Conservation (phyloP, 257 asterid species). For the Mitragyna speciosa region DNA sequence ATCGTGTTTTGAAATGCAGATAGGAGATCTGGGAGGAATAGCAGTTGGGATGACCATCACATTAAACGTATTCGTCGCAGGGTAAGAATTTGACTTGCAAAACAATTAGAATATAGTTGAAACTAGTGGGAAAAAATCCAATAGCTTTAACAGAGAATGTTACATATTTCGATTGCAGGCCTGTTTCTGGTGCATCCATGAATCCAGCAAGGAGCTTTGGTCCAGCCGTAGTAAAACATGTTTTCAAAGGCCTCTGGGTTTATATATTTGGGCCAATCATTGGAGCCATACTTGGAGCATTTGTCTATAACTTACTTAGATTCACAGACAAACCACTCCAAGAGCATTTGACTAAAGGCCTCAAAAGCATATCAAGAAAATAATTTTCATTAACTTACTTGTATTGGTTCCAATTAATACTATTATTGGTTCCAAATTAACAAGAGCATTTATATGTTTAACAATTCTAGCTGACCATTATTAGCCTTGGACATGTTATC, state of each 20-base stretch:
- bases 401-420: no score
- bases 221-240: conserved; percentile 61
- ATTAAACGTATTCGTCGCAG: conserved; percentile 68
- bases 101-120: neutral
- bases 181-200: conserved; percentile 88
- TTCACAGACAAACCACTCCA: conserved; percentile 46
- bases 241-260: conserved; percentile 56
- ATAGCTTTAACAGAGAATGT: neutral
- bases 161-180: conserved; percentile 40
- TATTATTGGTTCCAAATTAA: no score
- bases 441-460: neutral
- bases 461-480: neutral
- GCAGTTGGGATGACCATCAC: conserved; percentile 76
- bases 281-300: conserved; percentile 60
- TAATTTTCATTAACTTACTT: neutral
- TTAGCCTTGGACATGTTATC: neutral
- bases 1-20: conserved; percentile 22
- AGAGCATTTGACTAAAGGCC: conserved; percentile 29
- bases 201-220: conserved; percentile 91
- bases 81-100: conserved; percentile 34
- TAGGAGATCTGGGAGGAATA: conserved; percentile 51
- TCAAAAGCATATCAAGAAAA: neutral
- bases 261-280: conserved; percentile 60
- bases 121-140: no score
- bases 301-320: conserved; percentile 53